phyloP scores from a whole-genome alignment of 2,329 filamentous ascomycete species.

The Phialemoniopsis sp. region DNA sequence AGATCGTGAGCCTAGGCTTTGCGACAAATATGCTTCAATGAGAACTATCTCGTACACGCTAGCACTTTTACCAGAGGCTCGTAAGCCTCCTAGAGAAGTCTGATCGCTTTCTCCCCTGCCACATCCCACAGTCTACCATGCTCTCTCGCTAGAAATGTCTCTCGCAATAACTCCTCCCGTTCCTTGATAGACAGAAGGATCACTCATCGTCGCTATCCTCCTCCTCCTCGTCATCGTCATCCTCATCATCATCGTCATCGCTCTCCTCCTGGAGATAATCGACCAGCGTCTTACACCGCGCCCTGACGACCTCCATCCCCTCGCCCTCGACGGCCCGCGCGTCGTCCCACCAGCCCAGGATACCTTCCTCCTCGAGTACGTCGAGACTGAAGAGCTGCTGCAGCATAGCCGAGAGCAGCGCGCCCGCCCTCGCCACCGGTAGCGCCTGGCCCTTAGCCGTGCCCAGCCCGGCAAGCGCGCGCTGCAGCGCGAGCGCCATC shows the following conservation, averaged over 20 bases:
- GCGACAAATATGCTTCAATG: too few species aligned
- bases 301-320: conserved; percentile 65
- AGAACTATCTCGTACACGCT: too few species aligned
- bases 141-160: too few species aligned
- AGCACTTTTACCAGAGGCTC: too few species aligned
- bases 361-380: conserved; percentile 82
- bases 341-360: conserved; percentile 85
- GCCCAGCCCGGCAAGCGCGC: conserved; percentile 61
- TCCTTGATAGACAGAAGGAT: too few species aligned
- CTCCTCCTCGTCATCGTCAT: conserved; percentile 52
- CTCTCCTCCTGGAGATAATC: conserved; percentile 78
- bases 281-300: conserved; percentile 73
- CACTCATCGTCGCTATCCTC: conserved; percentile 10
- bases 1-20: too few species aligned
- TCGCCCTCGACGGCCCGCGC: conserved; percentile 61
- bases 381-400: conserved; percentile 85
- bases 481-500: conserved; percentile 77
- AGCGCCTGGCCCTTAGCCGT: conserved; percentile 44
- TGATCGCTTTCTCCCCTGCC: too few species aligned
- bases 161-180: too few species aligned
- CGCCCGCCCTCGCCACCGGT: conserved; percentile 44
- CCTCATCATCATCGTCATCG: conserved; percentile 65
- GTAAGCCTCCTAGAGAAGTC: too few species aligned
- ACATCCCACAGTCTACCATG: too few species aligned
- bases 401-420: conserved; percentile 70